Base-by-base conservation (phyloP, 2,329 filamentous ascomycete genomes). In the Epichloe sibirici region DNA sequence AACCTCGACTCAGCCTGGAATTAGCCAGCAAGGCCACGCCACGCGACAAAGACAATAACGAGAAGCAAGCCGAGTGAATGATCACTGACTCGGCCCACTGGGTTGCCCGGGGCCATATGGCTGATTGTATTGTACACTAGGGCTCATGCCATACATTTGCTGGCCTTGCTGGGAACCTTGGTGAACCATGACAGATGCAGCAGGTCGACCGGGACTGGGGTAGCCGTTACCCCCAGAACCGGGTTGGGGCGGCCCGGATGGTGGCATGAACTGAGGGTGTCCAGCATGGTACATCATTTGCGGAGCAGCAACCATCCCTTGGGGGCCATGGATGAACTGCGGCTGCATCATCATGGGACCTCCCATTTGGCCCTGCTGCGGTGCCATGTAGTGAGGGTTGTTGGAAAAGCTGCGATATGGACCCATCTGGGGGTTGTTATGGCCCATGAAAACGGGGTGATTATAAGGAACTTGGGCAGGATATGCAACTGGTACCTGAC, bases 141-240 rank as follows among this genome's bases (percentile, higher is more conserved):
- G 85, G 61, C 83, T 86, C 83, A 90, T 88, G 57, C 79, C 86
- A 74, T 79, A 90, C 71, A 74, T 81, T 62, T 73, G 82, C 65
- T 94, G 89, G 42, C 90, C 90, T 66, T 95, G 90, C 63, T 96
- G 91, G 31, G 90, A 96, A 52, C 88, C 88, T 70, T 95, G 89
- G 59, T 90, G 90, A 62, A 85, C 87, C 91, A 97, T 97, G 83
- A 94, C 89, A 2, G 88, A 85, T 12, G 93, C 88, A 21, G 74
- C 66, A 31, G 84, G 83, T 47, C 90, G 81, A 53, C 88, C 83
- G 1, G 91, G 91, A 65, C 91, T 96, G n/a, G 89, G 87, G 63
- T 88, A 95, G 15, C 89, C 88, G 60, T 84, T 86, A 7, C 80
- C 76, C 44, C 80, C 86, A 21, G 85, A 81, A 51, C 82, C 77